Percentiles rank a stretch among this genome's conserved stretches.
Evolutionary conservation across 1,139 yeast species (phyloP).

Genomic region (Nadsonia commutata): DNA sequence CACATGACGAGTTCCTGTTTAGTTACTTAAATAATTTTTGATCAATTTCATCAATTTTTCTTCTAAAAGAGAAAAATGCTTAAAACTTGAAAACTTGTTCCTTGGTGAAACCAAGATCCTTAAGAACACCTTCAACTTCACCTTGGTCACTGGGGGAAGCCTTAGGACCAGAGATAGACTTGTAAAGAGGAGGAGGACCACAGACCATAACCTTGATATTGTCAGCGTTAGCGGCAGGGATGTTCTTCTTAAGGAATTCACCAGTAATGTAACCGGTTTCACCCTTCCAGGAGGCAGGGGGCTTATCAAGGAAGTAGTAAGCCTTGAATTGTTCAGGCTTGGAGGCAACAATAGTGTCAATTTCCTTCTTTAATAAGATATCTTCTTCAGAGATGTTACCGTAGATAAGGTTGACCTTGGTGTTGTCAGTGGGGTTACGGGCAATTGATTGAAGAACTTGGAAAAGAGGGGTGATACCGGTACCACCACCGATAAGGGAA

Average conservation of each 20-base stretch:
- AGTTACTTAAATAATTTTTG: too few relatives aligned
- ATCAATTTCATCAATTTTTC: too few relatives aligned
- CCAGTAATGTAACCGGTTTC: slow-evolving; percentile 57
- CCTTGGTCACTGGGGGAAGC: slow-evolving; percentile 87
- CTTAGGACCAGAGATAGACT: slow-evolving; percentile 78
- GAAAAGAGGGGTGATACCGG: slow-evolving; percentile 90
- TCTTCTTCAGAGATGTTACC: slow-evolving; percentile 69
- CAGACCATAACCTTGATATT: slow-evolving; percentile 68
- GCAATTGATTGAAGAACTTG: slow-evolving; percentile 42
- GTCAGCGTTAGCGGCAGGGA: slow-evolving; percentile 43
- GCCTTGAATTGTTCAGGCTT: slow-evolving; percentile 66
- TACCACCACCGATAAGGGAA: slow-evolving; percentile 87
- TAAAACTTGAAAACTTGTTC: slow-evolving; percentile 85
- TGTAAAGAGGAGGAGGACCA: slow-evolving; percentile 80
- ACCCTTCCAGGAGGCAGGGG: slow-evolving; percentile 37
- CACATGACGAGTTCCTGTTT: too few relatives aligned
- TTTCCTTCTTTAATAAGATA: slow-evolving; percentile 60
- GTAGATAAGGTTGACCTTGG: slow-evolving; percentile 66
- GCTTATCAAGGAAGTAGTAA: slow-evolving; percentile 67
- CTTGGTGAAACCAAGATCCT: slow-evolving; percentile 77
- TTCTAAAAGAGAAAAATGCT: too few relatives aligned
- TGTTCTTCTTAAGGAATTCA: slow-evolving; percentile 40
- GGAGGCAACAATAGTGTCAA: slow-evolving; percentile 48
- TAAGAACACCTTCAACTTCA: slow-evolving; percentile 74
- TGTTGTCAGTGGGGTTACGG: slow-evolving; percentile 67